Percentiles rank a stretch among this genome's conserved stretches.
Conservation (phyloP, 805 yeast species). For the Teunomyces atbi region DNA sequence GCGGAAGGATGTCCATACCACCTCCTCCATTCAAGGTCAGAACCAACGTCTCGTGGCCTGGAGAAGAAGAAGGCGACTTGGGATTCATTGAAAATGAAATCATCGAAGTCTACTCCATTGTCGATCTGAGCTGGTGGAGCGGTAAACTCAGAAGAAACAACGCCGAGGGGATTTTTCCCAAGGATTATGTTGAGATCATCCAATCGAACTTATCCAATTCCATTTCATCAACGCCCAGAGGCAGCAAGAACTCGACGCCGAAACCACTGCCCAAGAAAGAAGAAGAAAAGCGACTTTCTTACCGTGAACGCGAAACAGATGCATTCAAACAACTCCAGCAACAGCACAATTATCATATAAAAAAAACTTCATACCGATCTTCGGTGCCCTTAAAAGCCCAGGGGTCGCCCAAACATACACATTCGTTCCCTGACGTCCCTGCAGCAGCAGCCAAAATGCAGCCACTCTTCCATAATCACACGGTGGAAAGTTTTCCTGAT, state of each 20-base stretch:
- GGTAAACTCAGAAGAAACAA: constrained; percentile 80
- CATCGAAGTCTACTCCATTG: constrained; percentile 74
- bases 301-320: constrained; percentile 30
- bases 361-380: constrained; percentile 12
- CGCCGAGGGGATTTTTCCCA: constrained; percentile 82
- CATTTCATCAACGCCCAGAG: constrained; percentile 17
- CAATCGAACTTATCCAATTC: constrained; percentile 20
- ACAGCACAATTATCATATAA: constrained; percentile 28
- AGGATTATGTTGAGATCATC: constrained; percentile 71
- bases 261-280: constrained; percentile 14
- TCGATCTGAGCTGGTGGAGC: constrained; percentile 92
- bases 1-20: constrained; percentile 25
- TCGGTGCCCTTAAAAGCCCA: background rate
- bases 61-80: constrained; percentile 81
- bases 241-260: constrained; percentile 7
- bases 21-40: constrained; percentile 69
- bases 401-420: constrained; percentile 9
- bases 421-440: constrained; percentile 19
- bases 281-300: background rate
- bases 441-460: constrained; percentile 7
- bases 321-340: constrained; percentile 28
- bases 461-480: constrained; percentile 18
- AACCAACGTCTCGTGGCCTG: constrained; percentile 92
- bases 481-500: constrained; percentile 27
- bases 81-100: constrained; percentile 94